Conservation (phyloP, 2,329 filamentous ascomycete species). For the Xylariaceae sp. region DNA sequence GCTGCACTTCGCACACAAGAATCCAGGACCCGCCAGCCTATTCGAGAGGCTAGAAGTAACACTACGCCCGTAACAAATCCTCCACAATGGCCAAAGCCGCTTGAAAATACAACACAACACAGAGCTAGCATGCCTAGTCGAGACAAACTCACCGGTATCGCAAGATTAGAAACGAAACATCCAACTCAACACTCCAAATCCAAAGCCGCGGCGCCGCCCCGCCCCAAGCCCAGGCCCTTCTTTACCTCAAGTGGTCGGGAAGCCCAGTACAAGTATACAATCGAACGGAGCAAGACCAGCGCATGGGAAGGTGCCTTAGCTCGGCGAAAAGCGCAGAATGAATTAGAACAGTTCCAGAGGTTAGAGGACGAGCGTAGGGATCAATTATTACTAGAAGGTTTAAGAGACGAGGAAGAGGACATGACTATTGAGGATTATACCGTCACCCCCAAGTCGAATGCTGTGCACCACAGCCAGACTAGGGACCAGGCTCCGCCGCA, state of each 20-base stretch:
- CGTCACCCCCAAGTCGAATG: background rate
- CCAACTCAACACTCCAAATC: background rate
- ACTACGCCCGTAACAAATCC: background rate
- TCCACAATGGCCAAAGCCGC: background rate
- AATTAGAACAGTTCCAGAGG: slow-evolving; percentile 25
- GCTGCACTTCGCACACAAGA: background rate
- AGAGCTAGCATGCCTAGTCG: background rate
- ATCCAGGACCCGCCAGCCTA: background rate
- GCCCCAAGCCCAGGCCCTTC: slow-evolving; percentile 37
- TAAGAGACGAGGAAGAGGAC: slow-evolving; percentile 1
- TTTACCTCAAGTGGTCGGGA: slow-evolving; percentile 38
- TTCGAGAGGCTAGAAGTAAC: background rate
- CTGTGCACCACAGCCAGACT: slow-evolving; percentile 3
- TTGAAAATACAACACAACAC: background rate
- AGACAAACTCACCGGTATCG: background rate
- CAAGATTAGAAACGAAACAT: background rate
- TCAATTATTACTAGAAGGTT: slow-evolving; percentile 12
- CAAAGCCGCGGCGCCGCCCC: slow-evolving; percentile 11
- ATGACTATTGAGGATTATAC: background rate
- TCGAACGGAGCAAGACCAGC: slow-evolving; percentile 37
- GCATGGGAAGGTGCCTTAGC: slow-evolving; percentile 33
- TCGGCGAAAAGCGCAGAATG: slow-evolving; percentile 23
- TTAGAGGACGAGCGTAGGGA: slow-evolving; percentile 26
- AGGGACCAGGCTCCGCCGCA: slow-evolving; percentile 8
- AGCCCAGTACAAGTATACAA: slow-evolving; percentile 32